These are phyloP conservation scores for Streptanthus diversifolius DNA, from an alignment of 345 rosid genomes.

Conservation along the genomic window DNA sequence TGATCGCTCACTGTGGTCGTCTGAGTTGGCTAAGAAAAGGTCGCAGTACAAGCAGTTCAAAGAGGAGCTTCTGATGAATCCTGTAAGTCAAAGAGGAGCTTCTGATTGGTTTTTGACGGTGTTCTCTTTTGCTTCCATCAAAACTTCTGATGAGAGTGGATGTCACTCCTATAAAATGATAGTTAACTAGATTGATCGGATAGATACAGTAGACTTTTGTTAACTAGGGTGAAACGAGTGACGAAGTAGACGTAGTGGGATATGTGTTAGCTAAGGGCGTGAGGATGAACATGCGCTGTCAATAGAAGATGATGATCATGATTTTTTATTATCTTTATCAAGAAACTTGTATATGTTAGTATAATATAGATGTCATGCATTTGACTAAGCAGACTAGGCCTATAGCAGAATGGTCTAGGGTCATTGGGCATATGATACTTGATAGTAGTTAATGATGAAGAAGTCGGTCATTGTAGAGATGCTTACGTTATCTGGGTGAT, in stretches of 20 bases:
- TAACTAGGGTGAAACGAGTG: background rate
- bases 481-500: background rate
- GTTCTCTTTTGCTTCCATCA: background rate
- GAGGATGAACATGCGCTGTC: background rate
- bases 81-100: too few species aligned
- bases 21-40: constrained; percentile 84
- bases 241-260: background rate
- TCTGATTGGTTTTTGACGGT: too few species aligned
- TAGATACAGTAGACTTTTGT: background rate
- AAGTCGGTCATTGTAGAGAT: background rate
- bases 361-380: background rate
- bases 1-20: constrained; percentile 74
- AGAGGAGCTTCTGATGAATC: constrained; percentile 89
- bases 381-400: constrained; percentile 6
- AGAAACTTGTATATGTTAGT: background rate
- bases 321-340: background rate
- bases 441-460: constrained; percentile 8
- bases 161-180: background rate
- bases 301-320: constrained; percentile 3
- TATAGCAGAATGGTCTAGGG: constrained; percentile 7
- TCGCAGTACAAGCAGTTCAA: constrained; percentile 85
- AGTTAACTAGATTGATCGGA: background rate
- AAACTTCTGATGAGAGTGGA: background rate
- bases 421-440: background rate
- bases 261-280: background rate